Base-by-base conservation (phyloP, 345 rosid species). In the Salix exigua region DNA sequence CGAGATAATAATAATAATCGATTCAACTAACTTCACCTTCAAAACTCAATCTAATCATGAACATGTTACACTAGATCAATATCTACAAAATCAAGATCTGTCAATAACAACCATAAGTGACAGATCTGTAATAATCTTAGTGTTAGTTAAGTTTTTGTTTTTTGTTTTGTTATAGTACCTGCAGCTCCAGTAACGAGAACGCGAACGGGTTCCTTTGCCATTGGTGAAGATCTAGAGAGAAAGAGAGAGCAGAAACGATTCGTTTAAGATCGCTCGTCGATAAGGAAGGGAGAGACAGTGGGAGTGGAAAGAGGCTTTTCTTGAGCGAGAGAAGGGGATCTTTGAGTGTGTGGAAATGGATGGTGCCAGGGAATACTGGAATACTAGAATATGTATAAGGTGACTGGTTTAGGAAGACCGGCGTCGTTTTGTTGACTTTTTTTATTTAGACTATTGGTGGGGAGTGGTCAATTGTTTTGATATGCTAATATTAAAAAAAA, bases 181-280 rank as follows among this genome's bases (percentile, higher is more conserved):
- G 99, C 99, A 78, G 99, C 99, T 5, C 98, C 99, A 62, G 98
- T 96, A 71, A 96, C 98, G 79, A 96, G 99, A 67, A 96, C 97
- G 83, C 98, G 98, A 75, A 87, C 95, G 37, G 97, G 97, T 70
- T 92, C 95, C 79, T 90, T 92, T 35, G 92, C 99, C 99, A 96
- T 93, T 81, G 86, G 72, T 76, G 83, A 82, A 55, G 75, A 73
- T 73, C 71, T 53, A 61, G 26, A 16, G 78, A 70, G 51, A 42
- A 3, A 12, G 25, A 26, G 50, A 14, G 44, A n/a, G 18, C 33
- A 11, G 8, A 18, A 28, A 26, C 18, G 44, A 35, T 23, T 10
- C 28, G 5, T 58, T 58, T 58, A 58, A 1, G 63, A 58, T 23
- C 28, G 63, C 3, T 58, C 28, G 63, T 58, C 23, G 63, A 51